Conservation (phyloP, 345 rosid genomes). For the Atalantia buxifolia region DNA sequence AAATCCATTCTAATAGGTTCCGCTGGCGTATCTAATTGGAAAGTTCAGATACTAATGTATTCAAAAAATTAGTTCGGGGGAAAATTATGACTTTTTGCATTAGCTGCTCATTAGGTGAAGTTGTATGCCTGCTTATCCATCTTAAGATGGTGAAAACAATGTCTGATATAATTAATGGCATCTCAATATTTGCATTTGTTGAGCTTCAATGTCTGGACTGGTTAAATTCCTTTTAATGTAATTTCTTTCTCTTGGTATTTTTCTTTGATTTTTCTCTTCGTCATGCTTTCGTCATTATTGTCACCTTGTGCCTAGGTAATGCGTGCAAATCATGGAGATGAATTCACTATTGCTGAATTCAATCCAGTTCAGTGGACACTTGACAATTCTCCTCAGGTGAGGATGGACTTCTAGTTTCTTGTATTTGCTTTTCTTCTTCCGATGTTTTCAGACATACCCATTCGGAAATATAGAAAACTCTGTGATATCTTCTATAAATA, state of each 20-base stretch:
- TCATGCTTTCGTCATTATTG: not conserved
- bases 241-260: not conserved
- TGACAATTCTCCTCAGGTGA: slow-evolving; percentile 55
- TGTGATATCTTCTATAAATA: not conserved
- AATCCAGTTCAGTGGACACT: slow-evolving; percentile 72
- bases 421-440: not conserved
- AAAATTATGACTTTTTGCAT: not conserved
- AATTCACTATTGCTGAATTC: slow-evolving; percentile 62
- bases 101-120: not conserved
- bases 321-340: slow-evolving; percentile 72
- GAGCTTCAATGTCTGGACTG: not conserved
- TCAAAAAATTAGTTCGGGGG: not conserved
- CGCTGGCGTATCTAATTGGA: not conserved
- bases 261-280: not conserved
- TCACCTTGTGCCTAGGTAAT: slow-evolving; percentile 47
- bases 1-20: not conserved
- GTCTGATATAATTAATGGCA: not conserved
- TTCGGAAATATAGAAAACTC: not conserved
- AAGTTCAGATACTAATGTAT: not conserved
- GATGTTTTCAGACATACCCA: not conserved
- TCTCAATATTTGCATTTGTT: not conserved
- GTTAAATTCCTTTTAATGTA: not conserved
- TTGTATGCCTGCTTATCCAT: not conserved
- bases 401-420: slow-evolving; percentile 4
- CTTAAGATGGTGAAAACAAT: not conserved